A percentile compares a stretch with the other conserved stretches of the same genome.
Conservation (phyloP, 345 rosid species). For the Brassica nigra region DNA sequence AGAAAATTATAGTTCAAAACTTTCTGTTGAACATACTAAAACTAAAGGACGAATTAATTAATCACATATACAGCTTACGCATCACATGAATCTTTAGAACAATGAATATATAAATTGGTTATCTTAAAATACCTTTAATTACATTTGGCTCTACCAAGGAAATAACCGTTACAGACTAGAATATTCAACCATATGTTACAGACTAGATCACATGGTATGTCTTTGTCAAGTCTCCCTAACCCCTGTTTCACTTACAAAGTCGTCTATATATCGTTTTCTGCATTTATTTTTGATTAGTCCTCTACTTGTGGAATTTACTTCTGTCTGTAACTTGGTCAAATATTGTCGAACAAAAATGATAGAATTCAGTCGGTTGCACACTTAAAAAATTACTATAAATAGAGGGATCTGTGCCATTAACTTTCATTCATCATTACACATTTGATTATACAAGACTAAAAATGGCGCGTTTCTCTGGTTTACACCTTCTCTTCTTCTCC, state of each 20-base stretch:
- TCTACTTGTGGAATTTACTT: neutral
- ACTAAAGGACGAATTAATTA: neutral
- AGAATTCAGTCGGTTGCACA: neutral
- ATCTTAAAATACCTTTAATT: neutral
- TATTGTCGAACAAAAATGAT: neutral
- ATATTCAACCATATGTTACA: neutral
- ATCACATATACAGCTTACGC: neutral
- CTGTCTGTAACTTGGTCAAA: neutral
- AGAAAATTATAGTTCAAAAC: neutral
- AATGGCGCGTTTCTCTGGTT: conserved; percentile 21
- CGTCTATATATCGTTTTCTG: neutral
- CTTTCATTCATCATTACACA: conserved; percentile 2
- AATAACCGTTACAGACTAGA: neutral
- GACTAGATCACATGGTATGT: neutral
- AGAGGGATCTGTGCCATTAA: neutral
- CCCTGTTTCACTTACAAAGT: neutral
- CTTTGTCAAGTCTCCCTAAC: neutral
- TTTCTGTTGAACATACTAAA: neutral
- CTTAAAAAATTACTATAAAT: conserved; percentile 16
- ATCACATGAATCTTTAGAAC: neutral
- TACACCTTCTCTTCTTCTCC: conserved; percentile 25
- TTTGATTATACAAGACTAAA: neutral
- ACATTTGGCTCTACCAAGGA: neutral
- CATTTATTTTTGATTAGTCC: neutral
- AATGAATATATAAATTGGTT: neutral